phyloP scores from a whole-genome alignment of 495 filamentous ascomycete species.

The Hyaloscypha finlandica region DNA sequence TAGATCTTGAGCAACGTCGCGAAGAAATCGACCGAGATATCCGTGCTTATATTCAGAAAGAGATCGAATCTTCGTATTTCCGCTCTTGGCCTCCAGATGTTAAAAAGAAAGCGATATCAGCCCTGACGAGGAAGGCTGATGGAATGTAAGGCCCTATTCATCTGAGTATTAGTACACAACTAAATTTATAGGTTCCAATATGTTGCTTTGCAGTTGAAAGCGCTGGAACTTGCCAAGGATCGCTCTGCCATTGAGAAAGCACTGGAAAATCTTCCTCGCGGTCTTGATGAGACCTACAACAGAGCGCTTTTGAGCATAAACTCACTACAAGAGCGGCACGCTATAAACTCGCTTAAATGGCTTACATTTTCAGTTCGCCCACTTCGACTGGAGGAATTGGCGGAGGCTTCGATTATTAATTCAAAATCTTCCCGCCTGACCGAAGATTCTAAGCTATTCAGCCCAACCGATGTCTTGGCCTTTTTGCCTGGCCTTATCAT shows the following conservation, averaged over 20 bases:
- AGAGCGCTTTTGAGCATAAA: slow-evolving; percentile 33
- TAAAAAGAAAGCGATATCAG: too few relatives aligned
- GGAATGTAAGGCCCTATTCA: too few relatives aligned
- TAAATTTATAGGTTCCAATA: slow-evolving; percentile 7
- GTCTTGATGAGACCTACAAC: slow-evolving; percentile 39
- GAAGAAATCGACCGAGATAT: too few relatives aligned
- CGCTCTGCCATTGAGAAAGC: too few relatives aligned
- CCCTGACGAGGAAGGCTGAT: too few relatives aligned
- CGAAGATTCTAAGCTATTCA: not conserved
- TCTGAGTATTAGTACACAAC: too few relatives aligned
- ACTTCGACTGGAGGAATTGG: not conserved
- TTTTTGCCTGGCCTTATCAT: not conserved
- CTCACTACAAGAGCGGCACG: not conserved
- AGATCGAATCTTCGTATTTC: too few relatives aligned
- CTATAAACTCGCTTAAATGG: not conserved
- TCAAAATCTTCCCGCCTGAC: too few relatives aligned
- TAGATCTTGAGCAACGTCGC: too few relatives aligned
- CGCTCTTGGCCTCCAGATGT: too few relatives aligned
- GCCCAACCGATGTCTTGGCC: not conserved
- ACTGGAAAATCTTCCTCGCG: not conserved
- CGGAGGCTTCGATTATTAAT: slow-evolving; percentile 1
- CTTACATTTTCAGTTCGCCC: not conserved
- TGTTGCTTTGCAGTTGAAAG: not conserved
- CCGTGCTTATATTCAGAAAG: too few relatives aligned
- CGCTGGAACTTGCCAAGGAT: too few relatives aligned